A percentile compares a stretch with the other conserved stretches of the same genome.
These are phyloP conservation scores for Haematococcus sp. DNA, from an alignment of 139 green algal genomes.

Conservation along the genomic window DNA sequence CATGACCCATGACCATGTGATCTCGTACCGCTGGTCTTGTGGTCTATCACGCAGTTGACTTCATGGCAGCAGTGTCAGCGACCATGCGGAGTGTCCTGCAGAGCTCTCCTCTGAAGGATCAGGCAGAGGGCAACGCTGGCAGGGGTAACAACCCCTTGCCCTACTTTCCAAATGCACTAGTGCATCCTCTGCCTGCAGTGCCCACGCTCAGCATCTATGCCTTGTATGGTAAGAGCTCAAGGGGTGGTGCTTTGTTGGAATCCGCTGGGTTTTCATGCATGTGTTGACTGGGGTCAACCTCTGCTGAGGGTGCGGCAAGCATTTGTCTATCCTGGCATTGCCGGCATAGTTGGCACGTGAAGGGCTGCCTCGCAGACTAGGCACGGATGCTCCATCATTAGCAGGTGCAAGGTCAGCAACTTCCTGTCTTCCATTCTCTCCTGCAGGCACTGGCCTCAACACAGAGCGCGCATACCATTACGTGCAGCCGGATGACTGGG, in stretches of 20 bases:
- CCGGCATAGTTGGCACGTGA: no score
- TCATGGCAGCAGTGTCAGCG: neutral
- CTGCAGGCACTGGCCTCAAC: constrained; percentile 49
- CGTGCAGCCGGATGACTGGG: constrained; percentile 16
- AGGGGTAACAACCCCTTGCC: neutral
- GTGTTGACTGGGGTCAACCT: neutral
- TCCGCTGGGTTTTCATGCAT: neutral
- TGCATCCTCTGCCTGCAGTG: constrained; percentile 58
- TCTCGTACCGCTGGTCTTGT: neutral
- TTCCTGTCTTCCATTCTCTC: neutral
- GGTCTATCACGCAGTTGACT: neutral
- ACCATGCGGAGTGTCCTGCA: neutral
- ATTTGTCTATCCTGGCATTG: neutral
- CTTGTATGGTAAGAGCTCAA: constrained; percentile 52
- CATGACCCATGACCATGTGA: neutral
- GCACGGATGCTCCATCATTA: neutral
- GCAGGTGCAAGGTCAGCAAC: neutral
- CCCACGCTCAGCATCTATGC: constrained; percentile 61
- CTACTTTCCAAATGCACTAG: constrained; percentile 35
- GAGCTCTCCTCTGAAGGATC: neutral
- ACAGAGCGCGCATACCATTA: constrained; percentile 76
- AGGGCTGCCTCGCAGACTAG: no score
- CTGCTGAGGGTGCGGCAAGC: no score
- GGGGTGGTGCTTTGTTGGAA: neutral
- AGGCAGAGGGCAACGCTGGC: constrained; percentile 1